Percentiles rank a stretch among this genome's conserved stretches.
Conservation (phyloP, 106 monocot species). For the Apostasia ramifera region DNA sequence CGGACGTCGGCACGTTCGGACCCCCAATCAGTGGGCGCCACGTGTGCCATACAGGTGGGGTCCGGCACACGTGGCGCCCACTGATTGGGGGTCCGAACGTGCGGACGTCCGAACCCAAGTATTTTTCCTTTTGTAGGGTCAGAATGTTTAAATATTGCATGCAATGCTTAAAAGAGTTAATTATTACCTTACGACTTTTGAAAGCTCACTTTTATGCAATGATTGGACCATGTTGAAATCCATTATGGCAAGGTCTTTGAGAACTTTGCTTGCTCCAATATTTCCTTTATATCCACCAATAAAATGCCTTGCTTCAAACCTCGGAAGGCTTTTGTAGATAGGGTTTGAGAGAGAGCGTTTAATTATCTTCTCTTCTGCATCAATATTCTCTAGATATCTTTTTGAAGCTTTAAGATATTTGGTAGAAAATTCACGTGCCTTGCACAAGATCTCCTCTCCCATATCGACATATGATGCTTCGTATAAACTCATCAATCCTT, state of each 20-base stretch:
- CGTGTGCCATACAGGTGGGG: too few relatives aligned
- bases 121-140: too few relatives aligned
- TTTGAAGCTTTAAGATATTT: constrained; percentile 11
- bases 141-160: too few relatives aligned
- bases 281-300: neutral
- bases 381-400: constrained; percentile 1
- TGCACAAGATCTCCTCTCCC: constrained; percentile 26
- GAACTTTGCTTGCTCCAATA: neutral
- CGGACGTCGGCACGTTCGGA: too few relatives aligned
- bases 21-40: too few relatives aligned
- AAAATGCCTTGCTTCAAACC: constrained; percentile 13
- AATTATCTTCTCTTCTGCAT: constrained; percentile 4
- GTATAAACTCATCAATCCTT: constrained; percentile 34
- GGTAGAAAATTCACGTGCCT: constrained; percentile 29
- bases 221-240: constrained; percentile 35
- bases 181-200: constrained; percentile 23
- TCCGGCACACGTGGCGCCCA: too few relatives aligned
- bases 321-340: constrained; percentile 23
- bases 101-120: too few relatives aligned
- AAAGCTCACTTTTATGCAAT: constrained; percentile 23
- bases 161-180: neutral
- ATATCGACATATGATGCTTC: constrained; percentile 39
- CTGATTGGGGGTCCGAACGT: too few relatives aligned
- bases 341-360: constrained; percentile 24
- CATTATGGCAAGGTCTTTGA: constrained; percentile 24